These are phyloP conservation scores for Cercospora nicotianae DNA, from an alignment of 2,329 filamentous ascomycete genomes.

Conservation along the genomic window DNA sequence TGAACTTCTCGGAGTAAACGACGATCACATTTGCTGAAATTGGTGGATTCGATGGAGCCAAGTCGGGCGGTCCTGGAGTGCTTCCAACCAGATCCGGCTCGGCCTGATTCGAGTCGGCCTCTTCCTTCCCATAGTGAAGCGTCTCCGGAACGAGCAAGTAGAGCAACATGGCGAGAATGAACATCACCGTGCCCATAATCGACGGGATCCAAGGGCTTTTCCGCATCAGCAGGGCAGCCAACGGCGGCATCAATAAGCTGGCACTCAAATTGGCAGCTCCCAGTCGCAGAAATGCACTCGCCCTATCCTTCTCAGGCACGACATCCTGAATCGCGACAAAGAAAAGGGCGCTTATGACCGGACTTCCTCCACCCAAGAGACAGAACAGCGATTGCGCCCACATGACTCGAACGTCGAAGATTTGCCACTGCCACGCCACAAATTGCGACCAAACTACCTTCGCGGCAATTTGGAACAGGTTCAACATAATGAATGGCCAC, in stretches of 20 bases:
- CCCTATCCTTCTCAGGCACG: conserved; percentile 31
- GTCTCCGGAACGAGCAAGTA: conserved; percentile 39
- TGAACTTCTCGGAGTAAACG: conserved; percentile 16
- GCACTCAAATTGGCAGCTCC: conserved; percentile 34
- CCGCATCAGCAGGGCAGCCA: conserved; percentile 39
- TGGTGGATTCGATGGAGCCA: background rate
- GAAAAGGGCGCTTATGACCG: conserved; percentile 33
- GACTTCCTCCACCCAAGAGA: conserved; percentile 34
- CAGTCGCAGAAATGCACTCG: conserved; percentile 36
- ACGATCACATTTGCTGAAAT: background rate
- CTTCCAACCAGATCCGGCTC: background rate
- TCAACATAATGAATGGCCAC: conserved; percentile 37
- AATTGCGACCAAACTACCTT: conserved; percentile 34
- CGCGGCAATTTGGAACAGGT: conserved; percentile 31
- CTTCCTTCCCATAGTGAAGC: conserved; percentile 27
- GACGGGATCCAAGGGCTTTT: conserved; percentile 39
- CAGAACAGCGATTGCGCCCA: conserved; percentile 37
- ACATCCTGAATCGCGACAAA: conserved; percentile 39
- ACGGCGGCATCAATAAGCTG: conserved; percentile 36
- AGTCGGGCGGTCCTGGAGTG: background rate
- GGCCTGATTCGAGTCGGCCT: background rate
- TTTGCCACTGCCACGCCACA: conserved; percentile 41
- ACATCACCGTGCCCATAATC: conserved; percentile 30
- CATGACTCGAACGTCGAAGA: conserved; percentile 35
- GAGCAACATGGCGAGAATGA: conserved; percentile 22